Conservation (phyloP, 768 basidiomycete species). For the Termitomyces sp. region DNA sequence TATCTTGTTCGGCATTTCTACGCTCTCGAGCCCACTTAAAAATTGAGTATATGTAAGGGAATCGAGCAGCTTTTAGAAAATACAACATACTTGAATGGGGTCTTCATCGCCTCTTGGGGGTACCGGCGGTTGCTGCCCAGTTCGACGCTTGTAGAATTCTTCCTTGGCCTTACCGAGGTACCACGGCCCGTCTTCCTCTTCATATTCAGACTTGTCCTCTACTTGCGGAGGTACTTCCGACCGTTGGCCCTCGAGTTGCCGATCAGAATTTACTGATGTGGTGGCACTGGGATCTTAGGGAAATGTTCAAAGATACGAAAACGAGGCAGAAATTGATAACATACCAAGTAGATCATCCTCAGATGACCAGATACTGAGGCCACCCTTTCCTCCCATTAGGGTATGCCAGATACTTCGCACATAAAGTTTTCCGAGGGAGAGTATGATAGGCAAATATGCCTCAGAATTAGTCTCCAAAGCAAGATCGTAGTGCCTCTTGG, state of each 20-base stretch:
- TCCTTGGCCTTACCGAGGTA: conserved; percentile 81
- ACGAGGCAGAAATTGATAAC: conserved; percentile 3
- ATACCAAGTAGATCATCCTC: conserved; percentile 48
- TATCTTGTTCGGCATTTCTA: conserved; percentile 66
- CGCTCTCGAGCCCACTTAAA: conserved; percentile 74
- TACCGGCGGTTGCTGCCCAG: conserved; percentile 30
- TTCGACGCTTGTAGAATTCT: conserved; percentile 61
- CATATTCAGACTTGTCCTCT: conserved; percentile 33
- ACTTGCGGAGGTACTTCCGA: conserved; percentile 21
- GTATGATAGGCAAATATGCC: conserved; percentile 81
- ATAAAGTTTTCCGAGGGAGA: conserved; percentile 83
- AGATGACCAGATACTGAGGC: conserved; percentile 62
- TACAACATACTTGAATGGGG: conserved; percentile 57
- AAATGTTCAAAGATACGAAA: not conserved
- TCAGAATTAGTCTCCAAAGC: conserved; percentile 86
- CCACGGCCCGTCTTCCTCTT: conserved; percentile 71
- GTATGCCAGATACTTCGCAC: conserved; percentile 82
- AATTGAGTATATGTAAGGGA: not conserved
- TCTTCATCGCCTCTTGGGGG: conserved; percentile 58
- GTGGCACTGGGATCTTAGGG: conserved; percentile 11
- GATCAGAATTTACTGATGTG: conserved; percentile 24
- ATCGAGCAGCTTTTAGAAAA: not conserved
- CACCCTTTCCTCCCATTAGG: conserved; percentile 64
- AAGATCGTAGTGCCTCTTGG: conserved; percentile 92
- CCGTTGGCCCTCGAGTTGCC: conserved; percentile 36